Conservation (phyloP, 2,329 filamentous ascomycete genomes). For the Ophiostoma populinum region DNA sequence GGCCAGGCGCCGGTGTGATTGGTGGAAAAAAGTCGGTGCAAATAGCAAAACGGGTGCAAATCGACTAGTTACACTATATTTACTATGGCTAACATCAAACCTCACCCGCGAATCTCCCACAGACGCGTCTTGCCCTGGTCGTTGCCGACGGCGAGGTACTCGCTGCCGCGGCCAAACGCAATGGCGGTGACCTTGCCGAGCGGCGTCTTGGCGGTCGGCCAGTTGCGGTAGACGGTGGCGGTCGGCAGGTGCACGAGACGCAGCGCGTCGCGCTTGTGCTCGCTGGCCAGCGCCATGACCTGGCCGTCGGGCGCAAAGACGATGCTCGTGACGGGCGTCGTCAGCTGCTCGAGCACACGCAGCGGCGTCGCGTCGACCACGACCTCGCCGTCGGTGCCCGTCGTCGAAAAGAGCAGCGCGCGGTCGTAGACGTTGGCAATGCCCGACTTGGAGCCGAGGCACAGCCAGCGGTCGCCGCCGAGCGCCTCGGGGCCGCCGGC, state of each 20-base stretch:
- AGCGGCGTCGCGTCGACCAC: constrained; percentile 48
- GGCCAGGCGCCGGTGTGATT: too few relatives aligned
- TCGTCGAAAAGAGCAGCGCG: constrained; percentile 39
- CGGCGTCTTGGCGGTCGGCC: constrained; percentile 83
- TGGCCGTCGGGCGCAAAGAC: constrained; percentile 81
- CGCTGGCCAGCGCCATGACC: constrained; percentile 69
- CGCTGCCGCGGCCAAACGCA: constrained; percentile 47
- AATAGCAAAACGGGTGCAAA: too few relatives aligned
- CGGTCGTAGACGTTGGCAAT: constrained; percentile 92
- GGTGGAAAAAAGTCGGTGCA: too few relatives aligned
- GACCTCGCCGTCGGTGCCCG: constrained; percentile 16
- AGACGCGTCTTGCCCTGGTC: constrained; percentile 74
- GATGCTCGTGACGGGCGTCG: constrained; percentile 65
- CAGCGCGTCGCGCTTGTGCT: constrained; percentile 76
- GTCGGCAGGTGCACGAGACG: constrained; percentile 76
- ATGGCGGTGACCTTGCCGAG: constrained; percentile 66
- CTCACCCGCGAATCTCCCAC: constrained; percentile 68
- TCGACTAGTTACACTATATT: too few relatives aligned
- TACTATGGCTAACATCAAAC: too few relatives aligned
- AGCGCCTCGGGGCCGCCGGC: constrained; percentile 40
- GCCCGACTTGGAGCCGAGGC: constrained; percentile 69
- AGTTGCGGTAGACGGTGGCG: constrained; percentile 91
- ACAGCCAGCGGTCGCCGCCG: constrained; percentile 77
- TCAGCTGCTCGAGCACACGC: constrained; percentile 66
- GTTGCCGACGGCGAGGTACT: constrained; percentile 70